These are phyloP conservation scores for Fragaria vesca DNA, from an alignment of 306 rosid genomes.

Conservation along the genomic window DNA sequence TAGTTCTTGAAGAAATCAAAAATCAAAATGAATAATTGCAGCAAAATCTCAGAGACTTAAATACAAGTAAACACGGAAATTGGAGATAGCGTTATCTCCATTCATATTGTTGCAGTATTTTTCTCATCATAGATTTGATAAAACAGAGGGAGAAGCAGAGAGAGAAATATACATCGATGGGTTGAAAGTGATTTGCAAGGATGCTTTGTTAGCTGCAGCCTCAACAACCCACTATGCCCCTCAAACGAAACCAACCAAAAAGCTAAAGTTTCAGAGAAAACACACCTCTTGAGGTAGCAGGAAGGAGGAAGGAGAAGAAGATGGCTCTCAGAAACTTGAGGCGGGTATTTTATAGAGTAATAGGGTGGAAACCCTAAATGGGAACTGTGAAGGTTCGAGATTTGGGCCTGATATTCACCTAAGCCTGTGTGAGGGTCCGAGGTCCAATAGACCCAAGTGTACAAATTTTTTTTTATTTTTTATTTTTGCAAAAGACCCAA, in stretches of 20 bases:
- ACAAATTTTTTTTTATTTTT: too few relatives aligned
- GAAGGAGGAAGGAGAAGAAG: background rate
- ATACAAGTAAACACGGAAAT: constrained; percentile 63
- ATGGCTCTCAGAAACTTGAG: background rate
- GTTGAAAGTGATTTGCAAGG: background rate
- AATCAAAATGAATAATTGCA: background rate
- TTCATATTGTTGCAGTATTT: constrained; percentile 85
- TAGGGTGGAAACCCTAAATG: background rate
- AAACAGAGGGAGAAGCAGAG: background rate
- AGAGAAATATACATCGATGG: background rate
- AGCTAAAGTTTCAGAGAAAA: background rate
- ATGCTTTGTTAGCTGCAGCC: background rate
- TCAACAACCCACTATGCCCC: background rate
- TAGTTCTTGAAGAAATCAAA: too few relatives aligned
- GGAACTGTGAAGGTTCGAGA: background rate
- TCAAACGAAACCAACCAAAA: background rate
- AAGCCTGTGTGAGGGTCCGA: background rate
- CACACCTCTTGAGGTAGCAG: background rate
- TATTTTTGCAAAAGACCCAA: too few relatives aligned
- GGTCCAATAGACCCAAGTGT: background rate
- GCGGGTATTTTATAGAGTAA: background rate
- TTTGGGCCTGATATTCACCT: background rate
- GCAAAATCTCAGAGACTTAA: constrained; percentile 82
- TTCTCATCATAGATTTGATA: constrained; percentile 57
- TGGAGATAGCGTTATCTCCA: constrained; percentile 37